Evolutionary conservation across 305 asterid species (phyloP), one percentile per base, ranked within the genome.

Genomic region (Nicotiana rustica): DNA sequence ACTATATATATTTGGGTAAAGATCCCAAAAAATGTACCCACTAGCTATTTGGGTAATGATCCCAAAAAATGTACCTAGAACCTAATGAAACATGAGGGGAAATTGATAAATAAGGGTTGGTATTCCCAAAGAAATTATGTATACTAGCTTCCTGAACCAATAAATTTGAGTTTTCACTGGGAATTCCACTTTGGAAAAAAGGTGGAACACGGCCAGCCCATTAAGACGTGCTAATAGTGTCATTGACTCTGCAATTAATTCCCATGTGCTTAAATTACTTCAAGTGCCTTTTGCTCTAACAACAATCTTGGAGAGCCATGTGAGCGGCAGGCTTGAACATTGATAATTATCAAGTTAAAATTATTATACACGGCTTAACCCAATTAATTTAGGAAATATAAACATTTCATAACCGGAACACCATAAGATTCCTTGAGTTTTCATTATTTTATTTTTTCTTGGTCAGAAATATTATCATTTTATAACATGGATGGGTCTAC

Each of bases 251-350:
- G 41, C 41, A 36, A 36, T 36, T 21, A 62, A 62, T 62, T 62
- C 35, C 21, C 35, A 69, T 38, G 31, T 69, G n/a, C 33, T 36
- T 69, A 29, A 13, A 18, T 38, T 38, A 38, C 33, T 69, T 38
- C 57, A 38, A 55, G n/a, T 36, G 57, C 57, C 77, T 35, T 36
- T 18, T 36, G 75, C 49, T 17, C 55, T 4, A 69, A 38, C 77
- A 38, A 69, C 2, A 68, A 38, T 61, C 73, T 67, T 33, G 75
- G 52, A 35, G 13, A 47, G 29, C 15, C 77, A 69, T 69, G n/a
- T 38, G 57, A 69, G 17, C 5, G 17, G 19, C 35, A 69, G 5
- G 18, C 56, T n/a, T 36, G 57, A 69, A 38, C 15, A 69, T 10
- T 10, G 18, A n/a, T 36, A 36, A 19, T 61, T 61, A 61, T 21